Conservation (phyloP, 1,284 basidiomycete species). For the Ceratobasidium sp. region DNA sequence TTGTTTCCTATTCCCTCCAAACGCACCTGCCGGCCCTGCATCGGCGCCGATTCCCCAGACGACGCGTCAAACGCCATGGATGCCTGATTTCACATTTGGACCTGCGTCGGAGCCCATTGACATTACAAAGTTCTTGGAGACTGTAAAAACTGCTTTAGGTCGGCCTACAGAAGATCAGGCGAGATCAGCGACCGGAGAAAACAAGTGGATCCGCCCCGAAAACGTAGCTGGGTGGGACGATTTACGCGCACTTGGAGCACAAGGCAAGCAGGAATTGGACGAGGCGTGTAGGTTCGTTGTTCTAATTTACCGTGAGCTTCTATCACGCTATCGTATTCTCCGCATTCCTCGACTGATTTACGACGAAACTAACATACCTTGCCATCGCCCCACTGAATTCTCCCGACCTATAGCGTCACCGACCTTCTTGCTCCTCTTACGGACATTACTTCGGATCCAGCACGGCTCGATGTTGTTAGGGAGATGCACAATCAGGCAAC, state of each 20-base stretch:
- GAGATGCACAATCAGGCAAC: slow-evolving; percentile 24
- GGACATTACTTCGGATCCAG: slow-evolving; percentile 33
- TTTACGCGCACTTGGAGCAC: neutral
- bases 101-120: slow-evolving; percentile 26
- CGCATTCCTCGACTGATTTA: no score
- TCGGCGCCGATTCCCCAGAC: neutral
- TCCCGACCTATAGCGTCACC: neutral
- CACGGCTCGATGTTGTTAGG: slow-evolving; percentile 11
- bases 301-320: neutral
- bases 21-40: no score
- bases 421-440: slow-evolving; percentile 23
- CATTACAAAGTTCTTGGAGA: slow-evolving; percentile 6
- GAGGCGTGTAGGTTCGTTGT: slow-evolving; percentile 32
- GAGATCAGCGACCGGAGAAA: neutral
- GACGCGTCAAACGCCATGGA: slow-evolving; percentile 13
- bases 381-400: no score
- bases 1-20: no score
- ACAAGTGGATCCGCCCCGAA: slow-evolving; percentile 1
- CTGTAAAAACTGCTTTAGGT: slow-evolving; percentile 3
- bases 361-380: no score
- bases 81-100: slow-evolving; percentile 32
- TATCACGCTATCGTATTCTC: neutral
- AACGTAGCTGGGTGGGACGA: slow-evolving; percentile 21
- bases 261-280: neutral
- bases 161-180: neutral